Evolutionary conservation across 768 basidiomycete genomes (phyloP).

Genomic region (Udeniomyces megalosporus): DNA sequence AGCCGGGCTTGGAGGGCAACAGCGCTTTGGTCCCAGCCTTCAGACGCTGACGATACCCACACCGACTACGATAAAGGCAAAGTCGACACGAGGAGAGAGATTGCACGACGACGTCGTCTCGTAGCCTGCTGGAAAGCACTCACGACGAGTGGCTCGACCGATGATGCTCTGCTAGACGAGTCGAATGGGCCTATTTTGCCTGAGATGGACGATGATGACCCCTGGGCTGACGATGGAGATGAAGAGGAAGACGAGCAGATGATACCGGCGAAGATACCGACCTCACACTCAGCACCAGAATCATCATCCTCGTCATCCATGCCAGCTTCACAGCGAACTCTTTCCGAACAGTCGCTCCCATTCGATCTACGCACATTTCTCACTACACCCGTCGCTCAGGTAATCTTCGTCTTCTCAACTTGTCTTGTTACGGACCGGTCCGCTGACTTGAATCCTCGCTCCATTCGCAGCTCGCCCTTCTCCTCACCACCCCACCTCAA

Average conservation of each 20-base stretch:
- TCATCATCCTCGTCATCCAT: too few relatives aligned
- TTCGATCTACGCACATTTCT: conserved; percentile 53
- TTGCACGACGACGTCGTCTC: background rate
- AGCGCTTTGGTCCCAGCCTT: background rate
- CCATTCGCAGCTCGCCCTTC: conserved; percentile 45
- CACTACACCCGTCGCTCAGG: conserved; percentile 39
- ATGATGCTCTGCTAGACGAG: conserved; percentile 25
- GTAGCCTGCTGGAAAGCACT: conserved; percentile 4
- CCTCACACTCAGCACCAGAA: background rate
- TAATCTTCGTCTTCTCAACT: too few relatives aligned
- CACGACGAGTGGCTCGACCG: background rate
- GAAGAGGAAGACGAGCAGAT: background rate
- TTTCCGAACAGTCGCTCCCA: background rate
- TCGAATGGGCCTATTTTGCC: conserved; percentile 33
- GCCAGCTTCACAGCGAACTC: too few relatives aligned
- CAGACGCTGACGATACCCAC: too few relatives aligned
- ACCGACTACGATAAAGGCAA: too few relatives aligned
- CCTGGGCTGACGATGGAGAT: conserved; percentile 39
- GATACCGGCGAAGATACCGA: too few relatives aligned
- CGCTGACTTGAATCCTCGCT: too few relatives aligned
- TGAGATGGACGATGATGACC: conserved; percentile 51
- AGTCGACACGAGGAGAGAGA: conserved; percentile 1
- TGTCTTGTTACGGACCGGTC: too few relatives aligned
- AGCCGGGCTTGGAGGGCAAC: background rate
- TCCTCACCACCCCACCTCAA: conserved; percentile 48